Percentiles rank a stretch among this genome's conserved stretches.
These are phyloP conservation scores for Curvularia sp. DNA, from an alignment of 2,329 filamentous ascomycete species.

Conservation along the genomic window DNA sequence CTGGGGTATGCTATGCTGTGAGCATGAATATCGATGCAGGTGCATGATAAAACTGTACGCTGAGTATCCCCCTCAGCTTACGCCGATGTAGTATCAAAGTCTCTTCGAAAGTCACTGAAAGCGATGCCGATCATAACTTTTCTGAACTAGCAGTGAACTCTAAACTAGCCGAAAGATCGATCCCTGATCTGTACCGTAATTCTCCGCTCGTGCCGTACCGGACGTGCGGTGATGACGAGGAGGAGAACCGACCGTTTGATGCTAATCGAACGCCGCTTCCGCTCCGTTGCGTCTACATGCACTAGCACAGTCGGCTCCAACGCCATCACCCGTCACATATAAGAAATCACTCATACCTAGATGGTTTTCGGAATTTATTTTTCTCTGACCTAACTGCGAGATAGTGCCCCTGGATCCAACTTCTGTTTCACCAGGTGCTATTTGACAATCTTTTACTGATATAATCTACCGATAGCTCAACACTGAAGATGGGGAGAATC, in stretches of 20 bases:
- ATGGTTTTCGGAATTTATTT: not conserved
- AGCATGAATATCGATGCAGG: conserved; percentile 30
- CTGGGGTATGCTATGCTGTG: conserved; percentile 71
- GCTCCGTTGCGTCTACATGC: conserved; percentile 12
- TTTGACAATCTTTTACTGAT: not conserved
- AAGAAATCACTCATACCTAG: not conserved
- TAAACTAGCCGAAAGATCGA: not conserved
- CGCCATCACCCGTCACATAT: conserved; percentile 13
- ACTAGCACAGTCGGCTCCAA: conserved; percentile 2
- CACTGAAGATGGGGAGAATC: conserved; percentile 6
- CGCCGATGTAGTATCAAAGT: not conserved
- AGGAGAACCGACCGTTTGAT: conserved; percentile 30
- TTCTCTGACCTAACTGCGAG: not conserved
- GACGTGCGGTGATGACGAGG: conserved; percentile 13
- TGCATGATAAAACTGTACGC: not conserved
- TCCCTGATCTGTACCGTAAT: not conserved
- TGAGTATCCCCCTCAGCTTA: not conserved
- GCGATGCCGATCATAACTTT: not conserved
- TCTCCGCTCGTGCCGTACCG: not conserved
- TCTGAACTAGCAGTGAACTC: not conserved
- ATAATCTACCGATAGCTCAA: not conserved
- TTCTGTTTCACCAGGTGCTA: not conserved
- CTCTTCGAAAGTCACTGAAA: too few species aligned
- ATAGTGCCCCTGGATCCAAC: not conserved
- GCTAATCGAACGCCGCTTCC: conserved; percentile 15